A percentile compares a stretch with the other conserved stretches of the same genome.
Evolutionary conservation across 805 yeast genomes (phyloP).

Genomic region (Metschnikowia lachancei): DNA sequence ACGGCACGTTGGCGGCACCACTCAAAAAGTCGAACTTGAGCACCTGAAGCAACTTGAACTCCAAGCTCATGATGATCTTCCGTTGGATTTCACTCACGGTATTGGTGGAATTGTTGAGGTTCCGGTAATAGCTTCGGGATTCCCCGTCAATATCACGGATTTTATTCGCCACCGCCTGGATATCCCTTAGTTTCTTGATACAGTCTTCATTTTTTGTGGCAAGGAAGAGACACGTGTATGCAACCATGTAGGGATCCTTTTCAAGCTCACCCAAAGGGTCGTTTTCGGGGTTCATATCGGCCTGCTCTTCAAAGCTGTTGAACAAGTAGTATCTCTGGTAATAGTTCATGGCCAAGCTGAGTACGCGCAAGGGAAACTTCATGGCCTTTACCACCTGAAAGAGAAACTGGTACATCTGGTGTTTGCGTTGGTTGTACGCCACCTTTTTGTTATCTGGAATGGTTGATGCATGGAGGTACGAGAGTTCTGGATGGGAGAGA

Average conservation of each 20-base stretch:
- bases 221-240: constrained; percentile 63
- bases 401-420: constrained; percentile 52
- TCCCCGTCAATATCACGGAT: constrained; percentile 36
- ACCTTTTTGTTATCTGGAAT: constrained; percentile 47
- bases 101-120: constrained; percentile 12
- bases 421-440: constrained; percentile 49
- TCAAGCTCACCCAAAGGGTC: constrained; percentile 27
- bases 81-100: constrained; percentile 50
- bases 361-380: constrained; percentile 66
- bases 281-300: constrained; percentile 23
- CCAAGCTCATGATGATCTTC: constrained; percentile 55
- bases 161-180: constrained; percentile 50
- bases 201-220: constrained; percentile 83
- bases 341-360: constrained; percentile 68
- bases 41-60: constrained; percentile 71
- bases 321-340: constrained; percentile 70
- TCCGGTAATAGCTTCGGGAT: constrained; percentile 26
- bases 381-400: constrained; percentile 51
- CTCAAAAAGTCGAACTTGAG: constrained; percentile 78
- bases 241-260: constrained; percentile 56
- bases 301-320: constrained; percentile 50
- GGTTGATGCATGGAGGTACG: constrained; percentile 49
- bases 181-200: constrained; percentile 67
- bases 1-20: constrained; percentile 41
- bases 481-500: constrained; percentile 53